Conservation (phyloP, 371 early-diverging fungal species). For the Mucor lusitanicus region DNA sequence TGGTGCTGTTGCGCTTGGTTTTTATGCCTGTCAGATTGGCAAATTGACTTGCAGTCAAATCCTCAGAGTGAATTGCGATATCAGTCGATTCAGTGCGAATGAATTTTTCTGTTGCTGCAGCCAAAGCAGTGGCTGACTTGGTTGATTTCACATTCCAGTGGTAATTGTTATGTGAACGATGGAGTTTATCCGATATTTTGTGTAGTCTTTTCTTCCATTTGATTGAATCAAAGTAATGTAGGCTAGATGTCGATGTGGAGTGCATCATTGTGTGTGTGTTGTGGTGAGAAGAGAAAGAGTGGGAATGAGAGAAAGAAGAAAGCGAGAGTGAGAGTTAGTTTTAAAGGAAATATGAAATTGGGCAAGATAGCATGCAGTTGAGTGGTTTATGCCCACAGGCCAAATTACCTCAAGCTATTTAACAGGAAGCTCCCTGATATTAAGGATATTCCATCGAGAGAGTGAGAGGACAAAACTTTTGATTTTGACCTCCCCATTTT, state of each 20-base stretch:
- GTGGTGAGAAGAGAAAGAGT: background rate
- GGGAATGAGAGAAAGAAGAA: conserved; percentile 3
- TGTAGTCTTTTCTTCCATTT: conserved; percentile 20
- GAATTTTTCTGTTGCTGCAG: conserved; percentile 32
- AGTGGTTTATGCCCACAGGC: conserved; percentile 31
- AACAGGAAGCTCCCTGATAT: background rate
- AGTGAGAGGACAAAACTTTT: background rate
- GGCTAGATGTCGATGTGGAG: background rate
- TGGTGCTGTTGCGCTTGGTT: conserved; percentile 5
- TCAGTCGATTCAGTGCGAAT: conserved; percentile 7
- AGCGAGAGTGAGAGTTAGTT: background rate
- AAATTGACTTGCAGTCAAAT: conserved; percentile 30
- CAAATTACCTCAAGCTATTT: conserved; percentile 25
- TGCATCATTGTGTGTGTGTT: background rate
- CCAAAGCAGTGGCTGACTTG: conserved; percentile 24
- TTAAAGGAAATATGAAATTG: conserved; percentile 9
- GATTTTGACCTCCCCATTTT: conserved; percentile 4
- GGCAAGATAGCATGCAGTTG: conserved; percentile 26
- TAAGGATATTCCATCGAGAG: background rate
- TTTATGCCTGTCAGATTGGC: conserved; percentile 29
- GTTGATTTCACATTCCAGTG: conserved; percentile 14
- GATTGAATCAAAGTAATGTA: conserved; percentile 16
- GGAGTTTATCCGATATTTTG: conserved; percentile 15
- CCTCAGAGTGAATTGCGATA: conserved; percentile 21
- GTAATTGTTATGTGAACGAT: conserved; percentile 5